Evolutionary conservation across 75 land plant species (phyloP).

Genomic region (Sequoiadendron giganteum): DNA sequence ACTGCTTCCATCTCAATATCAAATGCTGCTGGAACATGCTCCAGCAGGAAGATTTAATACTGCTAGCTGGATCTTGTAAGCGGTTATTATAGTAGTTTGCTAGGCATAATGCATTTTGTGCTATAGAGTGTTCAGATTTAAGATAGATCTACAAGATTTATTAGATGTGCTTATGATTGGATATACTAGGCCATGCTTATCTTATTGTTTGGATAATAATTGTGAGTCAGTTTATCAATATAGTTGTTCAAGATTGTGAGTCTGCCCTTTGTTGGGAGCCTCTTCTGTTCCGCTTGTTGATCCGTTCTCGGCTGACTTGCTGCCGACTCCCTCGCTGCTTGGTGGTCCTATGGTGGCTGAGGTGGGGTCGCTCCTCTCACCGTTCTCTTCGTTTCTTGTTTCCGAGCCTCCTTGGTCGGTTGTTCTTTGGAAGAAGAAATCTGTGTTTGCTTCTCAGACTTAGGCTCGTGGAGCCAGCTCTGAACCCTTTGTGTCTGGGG

Average conservation of each 20-base stretch:
- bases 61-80: neutral
- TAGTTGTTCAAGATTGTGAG: neutral
- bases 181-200: neutral
- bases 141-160: neutral
- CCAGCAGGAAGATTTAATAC: neutral
- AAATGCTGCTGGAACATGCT: neutral
- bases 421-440: no score
- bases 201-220: neutral
- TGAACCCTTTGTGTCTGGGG: no score
- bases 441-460: no score
- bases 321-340: no score
- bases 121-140: neutral
- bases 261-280: no score
- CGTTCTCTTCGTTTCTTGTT: no score
- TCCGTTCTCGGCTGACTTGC: no score
- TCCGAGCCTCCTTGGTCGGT: no score
- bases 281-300: no score
- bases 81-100: neutral
- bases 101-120: neutral
- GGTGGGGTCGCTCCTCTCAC: no score
- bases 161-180: neutral
- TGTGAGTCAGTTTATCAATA: neutral
- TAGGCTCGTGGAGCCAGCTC: no score
- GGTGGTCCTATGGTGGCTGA: no score
- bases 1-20: neutral